phyloP scores from a whole-genome alignment of 345 rosid genomes.

The Eucalyptus pumila region DNA sequence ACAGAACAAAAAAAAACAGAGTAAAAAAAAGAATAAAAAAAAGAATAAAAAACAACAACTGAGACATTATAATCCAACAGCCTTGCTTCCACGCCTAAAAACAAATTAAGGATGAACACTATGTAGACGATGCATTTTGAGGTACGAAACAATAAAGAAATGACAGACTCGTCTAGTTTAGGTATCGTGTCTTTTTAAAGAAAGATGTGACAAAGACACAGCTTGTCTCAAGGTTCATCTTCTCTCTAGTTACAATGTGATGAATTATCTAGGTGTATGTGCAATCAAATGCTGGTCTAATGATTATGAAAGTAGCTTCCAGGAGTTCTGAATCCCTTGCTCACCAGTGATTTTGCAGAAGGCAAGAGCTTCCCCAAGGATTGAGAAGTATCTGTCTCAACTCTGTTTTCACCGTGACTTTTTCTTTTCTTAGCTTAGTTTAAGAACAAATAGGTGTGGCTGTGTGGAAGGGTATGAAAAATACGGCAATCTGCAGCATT shows the following conservation, averaged over 20 bases:
- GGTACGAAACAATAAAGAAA: neutral
- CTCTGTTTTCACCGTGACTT: neutral
- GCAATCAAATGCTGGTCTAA: neutral
- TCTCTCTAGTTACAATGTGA: neutral
- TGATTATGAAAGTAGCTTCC: conserved; percentile 38
- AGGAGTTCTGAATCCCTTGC: conserved; percentile 41
- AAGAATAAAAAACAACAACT: too few species aligned
- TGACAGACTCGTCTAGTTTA: neutral
- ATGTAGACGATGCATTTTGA: neutral
- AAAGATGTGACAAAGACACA: neutral
- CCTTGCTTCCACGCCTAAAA: neutral
- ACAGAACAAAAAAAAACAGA: too few species aligned
- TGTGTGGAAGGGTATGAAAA: neutral
- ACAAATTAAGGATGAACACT: neutral
- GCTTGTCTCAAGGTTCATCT: neutral
- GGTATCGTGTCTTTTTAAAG: neutral
- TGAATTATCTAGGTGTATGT: neutral
- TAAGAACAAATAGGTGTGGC: neutral
- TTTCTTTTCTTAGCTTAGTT: neutral
- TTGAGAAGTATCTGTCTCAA: neutral
- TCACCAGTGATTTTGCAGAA: conserved; percentile 21
- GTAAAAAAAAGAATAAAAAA: too few species aligned
- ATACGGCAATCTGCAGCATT: neutral
- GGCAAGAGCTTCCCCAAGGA: conserved; percentile 30
- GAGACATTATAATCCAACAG: too few species aligned